A percentile compares a stretch with the other conserved stretches of the same genome.
These are phyloP conservation scores for Tolypocladium ophioglossoides DNA, from an alignment of 2,329 filamentous ascomycete species.

Conservation along the genomic window DNA sequence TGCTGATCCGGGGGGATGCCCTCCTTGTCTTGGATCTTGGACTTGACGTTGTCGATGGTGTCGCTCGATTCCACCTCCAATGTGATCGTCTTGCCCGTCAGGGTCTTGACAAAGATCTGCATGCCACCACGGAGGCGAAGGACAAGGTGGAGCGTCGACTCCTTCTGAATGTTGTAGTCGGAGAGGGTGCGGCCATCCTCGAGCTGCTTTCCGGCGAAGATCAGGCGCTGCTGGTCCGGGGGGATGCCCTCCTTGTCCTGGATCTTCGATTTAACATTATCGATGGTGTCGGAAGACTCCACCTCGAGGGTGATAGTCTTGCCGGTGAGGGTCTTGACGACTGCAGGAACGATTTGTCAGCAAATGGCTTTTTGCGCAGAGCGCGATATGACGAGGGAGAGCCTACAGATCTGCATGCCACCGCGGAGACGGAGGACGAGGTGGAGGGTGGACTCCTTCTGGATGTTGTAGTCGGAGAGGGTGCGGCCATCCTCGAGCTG, in stretches of 20 bases:
- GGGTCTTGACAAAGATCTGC: too few species aligned
- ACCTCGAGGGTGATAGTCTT: too few species aligned
- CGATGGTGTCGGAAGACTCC: slow-evolving; percentile 81
- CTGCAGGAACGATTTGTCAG: slow-evolving; percentile 8
- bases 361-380: neutral
- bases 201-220: slow-evolving; percentile 99
- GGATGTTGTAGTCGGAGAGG: slow-evolving; percentile 45
- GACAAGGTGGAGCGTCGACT: too few species aligned
- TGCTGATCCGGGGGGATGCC: slow-evolving; percentile 93
- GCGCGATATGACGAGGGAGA: neutral
- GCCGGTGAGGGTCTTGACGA: slow-evolving; percentile 81
- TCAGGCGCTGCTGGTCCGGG: slow-evolving; percentile 97
- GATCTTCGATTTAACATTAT: slow-evolving; percentile 97
- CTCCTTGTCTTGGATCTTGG: slow-evolving; percentile 88
- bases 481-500: slow-evolving; percentile 81
- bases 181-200: slow-evolving; percentile 98
- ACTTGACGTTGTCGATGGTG: slow-evolving; percentile 91
- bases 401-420: slow-evolving; percentile 56
- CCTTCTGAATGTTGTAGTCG: slow-evolving; percentile 99
- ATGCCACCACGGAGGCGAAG: too few species aligned
- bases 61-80: slow-evolving; percentile 82
- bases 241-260: slow-evolving; percentile 99
- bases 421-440: slow-evolving; percentile 62
- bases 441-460: slow-evolving; percentile 60
- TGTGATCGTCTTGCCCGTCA: slow-evolving; percentile 91